Evolutionary conservation across 805 yeast genomes (phyloP), one percentile per base, ranked within the genome.

Genomic region (Starmerella cellae): DNA sequence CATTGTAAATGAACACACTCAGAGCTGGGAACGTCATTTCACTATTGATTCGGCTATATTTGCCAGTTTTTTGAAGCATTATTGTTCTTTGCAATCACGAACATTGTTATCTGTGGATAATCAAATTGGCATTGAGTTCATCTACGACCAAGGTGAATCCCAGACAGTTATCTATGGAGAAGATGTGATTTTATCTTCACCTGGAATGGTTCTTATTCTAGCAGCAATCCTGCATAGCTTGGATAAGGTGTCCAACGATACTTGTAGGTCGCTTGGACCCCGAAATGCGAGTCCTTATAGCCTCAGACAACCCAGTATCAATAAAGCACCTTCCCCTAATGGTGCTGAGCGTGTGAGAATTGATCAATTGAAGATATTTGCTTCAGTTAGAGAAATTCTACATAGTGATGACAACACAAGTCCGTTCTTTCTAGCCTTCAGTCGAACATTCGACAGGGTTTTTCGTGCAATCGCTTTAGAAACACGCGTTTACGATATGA

Each of bases 51-150:
- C 65, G 18, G 60, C 58, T 32, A 54, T 66, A 13, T 65, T 65
- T 42, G 55, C 60, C 24, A 58, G 69, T n/a, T 65, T 65, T 43
- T 46, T 66, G 34, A 65, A 63, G 50, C 70, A 66, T 48, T 58
- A 60, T 41, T 65, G 64, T 42, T 38, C 56, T 11, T 49, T 65
- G 14, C 54, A 60, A 11, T 51, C 65, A 9, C 41, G 38, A n/a
- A n/a, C n/a, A n/a, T 18, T 41, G 16, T 21, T 31, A 11, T 59
- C 59, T 1, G 43, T 41, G 1, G 52, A 44, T 31, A 20, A 31
- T 18, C 34, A 16, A 6, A 6, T 18, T 17, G 34, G 18, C 34
- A 5, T 16, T 9, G 34, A 54, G 5, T 39, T 48, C 22, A 49
- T 52, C 13, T 51, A 48, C 11, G 39, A 23, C 43, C 18, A 24